These are phyloP conservation scores for Lipomyces spencermartinsiae DNA, from an alignment of 805 yeast species.

Conservation along the genomic window DNA sequence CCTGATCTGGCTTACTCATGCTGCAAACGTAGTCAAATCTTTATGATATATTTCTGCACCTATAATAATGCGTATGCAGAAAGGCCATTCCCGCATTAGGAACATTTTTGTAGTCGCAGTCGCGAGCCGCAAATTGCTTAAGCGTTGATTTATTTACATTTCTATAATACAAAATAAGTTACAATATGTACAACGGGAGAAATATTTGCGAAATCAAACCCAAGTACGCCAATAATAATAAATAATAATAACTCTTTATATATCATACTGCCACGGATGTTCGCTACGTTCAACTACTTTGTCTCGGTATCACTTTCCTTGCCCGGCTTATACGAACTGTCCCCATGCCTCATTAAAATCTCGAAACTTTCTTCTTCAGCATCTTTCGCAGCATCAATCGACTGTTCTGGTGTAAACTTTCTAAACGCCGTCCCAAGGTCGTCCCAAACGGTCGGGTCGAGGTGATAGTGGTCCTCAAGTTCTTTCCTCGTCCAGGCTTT, in stretches of 20 bases:
- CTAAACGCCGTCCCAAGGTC: constrained; percentile 25
- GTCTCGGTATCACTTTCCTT: not conserved
- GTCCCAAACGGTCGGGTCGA: constrained; percentile 16
- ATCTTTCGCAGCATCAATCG: not conserved
- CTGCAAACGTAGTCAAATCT: no score
- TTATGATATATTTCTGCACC: no score
- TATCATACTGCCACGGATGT: not conserved
- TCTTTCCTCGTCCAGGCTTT: constrained; percentile 8
- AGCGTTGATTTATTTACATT: not conserved
- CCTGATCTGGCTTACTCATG: no score
- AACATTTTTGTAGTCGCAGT: no score
- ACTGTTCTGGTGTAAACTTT: constrained; percentile 7
- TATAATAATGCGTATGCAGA: no score
- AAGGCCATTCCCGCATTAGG: no score
- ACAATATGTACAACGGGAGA: not conserved
- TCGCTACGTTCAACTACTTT: not conserved
- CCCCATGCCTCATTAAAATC: constrained; percentile 22
- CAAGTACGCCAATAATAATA: not conserved
- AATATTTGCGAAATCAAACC: not conserved
- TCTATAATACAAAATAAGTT: not conserved
- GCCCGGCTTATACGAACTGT: not conserved
- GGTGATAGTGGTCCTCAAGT: constrained; percentile 11
- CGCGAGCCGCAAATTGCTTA: no score
- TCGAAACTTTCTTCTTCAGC: constrained; percentile 20
- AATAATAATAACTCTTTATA: not conserved